These are phyloP conservation scores for Ceratocystis cubensis DNA, from an alignment of 2,329 filamentous ascomycete species.

Conservation along the genomic window DNA sequence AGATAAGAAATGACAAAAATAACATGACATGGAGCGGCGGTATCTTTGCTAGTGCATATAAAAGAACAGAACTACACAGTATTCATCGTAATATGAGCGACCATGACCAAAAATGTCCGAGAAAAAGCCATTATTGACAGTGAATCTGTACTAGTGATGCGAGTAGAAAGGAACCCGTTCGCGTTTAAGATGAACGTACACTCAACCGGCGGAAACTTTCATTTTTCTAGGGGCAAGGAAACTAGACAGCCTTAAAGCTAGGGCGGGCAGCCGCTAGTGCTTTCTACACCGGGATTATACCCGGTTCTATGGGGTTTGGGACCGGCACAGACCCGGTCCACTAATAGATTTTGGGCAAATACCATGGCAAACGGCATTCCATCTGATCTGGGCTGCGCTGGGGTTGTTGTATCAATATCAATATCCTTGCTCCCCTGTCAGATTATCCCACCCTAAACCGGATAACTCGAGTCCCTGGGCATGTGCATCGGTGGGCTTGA, in stretches of 20 bases:
- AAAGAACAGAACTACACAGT: no score
- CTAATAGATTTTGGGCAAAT: not conserved
- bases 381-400: not conserved
- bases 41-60: not conserved
- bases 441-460: not conserved
- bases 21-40: not conserved
- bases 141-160: not conserved
- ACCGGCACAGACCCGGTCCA: slow-evolving; percentile 3
- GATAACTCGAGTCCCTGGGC: not conserved
- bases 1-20: not conserved
- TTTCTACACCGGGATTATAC: not conserved
- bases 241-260: not conserved
- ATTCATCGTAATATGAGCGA: no score
- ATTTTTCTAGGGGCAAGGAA: not conserved
- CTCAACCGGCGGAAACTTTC: not conserved
- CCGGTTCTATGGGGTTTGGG: not conserved
- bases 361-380: no score
- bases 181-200: not conserved
- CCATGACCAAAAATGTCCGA: not conserved
- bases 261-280: not conserved
- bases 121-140: not conserved
- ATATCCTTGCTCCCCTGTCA: not conserved
- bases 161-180: not conserved
- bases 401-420: not conserved
- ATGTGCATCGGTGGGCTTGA: not conserved